Evolutionary conservation across 176 grass and related monocot genomes (phyloP).

Genomic region (Oryza australiensis): DNA sequence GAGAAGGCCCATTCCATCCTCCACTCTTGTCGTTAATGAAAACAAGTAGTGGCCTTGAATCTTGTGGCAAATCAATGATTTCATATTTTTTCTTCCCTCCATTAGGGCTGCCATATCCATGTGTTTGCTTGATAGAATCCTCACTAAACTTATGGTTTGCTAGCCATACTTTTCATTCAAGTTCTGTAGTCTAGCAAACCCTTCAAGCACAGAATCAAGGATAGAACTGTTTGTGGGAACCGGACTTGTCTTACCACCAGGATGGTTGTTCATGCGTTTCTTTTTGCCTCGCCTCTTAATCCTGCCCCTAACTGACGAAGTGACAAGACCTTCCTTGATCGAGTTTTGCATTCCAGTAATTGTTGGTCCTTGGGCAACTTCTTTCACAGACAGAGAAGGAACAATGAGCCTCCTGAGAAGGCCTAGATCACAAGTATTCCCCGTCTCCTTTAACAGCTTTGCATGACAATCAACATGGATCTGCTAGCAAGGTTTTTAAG

Average conservation of each 20-base stretch:
- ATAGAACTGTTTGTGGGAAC: slow-evolving; percentile 32
- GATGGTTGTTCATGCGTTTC: slow-evolving; percentile 48
- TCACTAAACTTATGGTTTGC: slow-evolving; percentile 43
- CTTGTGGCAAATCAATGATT: slow-evolving; percentile 62
- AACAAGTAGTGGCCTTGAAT: slow-evolving; percentile 84
- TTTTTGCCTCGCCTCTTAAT: slow-evolving; percentile 53
- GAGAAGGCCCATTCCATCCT: slow-evolving; percentile 66
- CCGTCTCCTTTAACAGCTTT: slow-evolving; percentile 59
- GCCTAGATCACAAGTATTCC: slow-evolving; percentile 73
- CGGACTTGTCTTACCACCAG: slow-evolving; percentile 40
- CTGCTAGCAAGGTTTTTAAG: slow-evolving; percentile 48
- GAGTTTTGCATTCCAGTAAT: slow-evolving; percentile 53
- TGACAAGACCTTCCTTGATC: slow-evolving; percentile 54
- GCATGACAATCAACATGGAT: slow-evolving; percentile 89
- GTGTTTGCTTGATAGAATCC: slow-evolving; percentile 42
- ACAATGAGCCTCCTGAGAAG: slow-evolving; percentile 65
- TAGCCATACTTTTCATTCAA: slow-evolving; percentile 50
- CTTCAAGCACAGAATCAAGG: slow-evolving; percentile 53
- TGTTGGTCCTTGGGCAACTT: slow-evolving; percentile 47
- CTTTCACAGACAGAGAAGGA: slow-evolving; percentile 77
- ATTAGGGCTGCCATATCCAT: slow-evolving; percentile 28
- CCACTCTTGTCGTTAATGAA: slow-evolving; percentile 97
- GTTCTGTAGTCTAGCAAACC: slow-evolving; percentile 50
- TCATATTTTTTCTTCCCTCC: slow-evolving; percentile 53
- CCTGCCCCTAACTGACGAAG: slow-evolving; percentile 46